Conservation (phyloP, 2,329 filamentous ascomycete species). For the Calonectria pseudoreteaudii region DNA sequence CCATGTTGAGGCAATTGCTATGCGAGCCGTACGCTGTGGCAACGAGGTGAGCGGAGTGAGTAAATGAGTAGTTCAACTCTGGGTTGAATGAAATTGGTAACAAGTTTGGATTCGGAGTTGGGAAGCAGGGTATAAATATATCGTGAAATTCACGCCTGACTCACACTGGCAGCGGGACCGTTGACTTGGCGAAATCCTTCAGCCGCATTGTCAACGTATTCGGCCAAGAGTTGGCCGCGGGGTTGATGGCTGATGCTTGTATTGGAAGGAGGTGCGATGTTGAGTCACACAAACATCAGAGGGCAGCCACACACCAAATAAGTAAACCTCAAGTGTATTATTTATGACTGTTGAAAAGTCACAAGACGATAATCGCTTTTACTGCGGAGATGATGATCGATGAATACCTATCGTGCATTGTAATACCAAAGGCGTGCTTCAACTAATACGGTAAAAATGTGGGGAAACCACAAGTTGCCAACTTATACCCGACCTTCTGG, state of each 20-base stretch:
- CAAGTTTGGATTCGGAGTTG: background rate
- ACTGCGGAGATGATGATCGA: background rate
- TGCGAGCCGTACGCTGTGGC: background rate
- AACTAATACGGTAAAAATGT: background rate
- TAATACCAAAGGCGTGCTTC: background rate
- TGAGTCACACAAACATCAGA: background rate
- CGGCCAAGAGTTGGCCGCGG: background rate
- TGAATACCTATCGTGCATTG: background rate
- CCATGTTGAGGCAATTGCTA: slow-evolving; percentile 23
- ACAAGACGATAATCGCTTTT: background rate
- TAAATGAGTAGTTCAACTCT: background rate
- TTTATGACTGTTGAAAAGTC: background rate
- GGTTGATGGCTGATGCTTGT: background rate
- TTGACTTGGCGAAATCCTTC: background rate
- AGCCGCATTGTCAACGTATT: background rate
- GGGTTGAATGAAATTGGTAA: background rate
- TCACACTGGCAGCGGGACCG: background rate
- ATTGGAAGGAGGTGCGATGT: background rate
- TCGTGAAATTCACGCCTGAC: background rate
- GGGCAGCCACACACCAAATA: background rate
- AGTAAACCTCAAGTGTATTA: background rate
- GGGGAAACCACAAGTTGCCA: background rate
- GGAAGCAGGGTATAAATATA: background rate
- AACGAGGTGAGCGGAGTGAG: background rate
- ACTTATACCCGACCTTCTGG: no score